These are phyloP conservation scores for Sporothrix phasma DNA, from an alignment of 2,329 filamentous ascomycete species.

Conservation along the genomic window DNA sequence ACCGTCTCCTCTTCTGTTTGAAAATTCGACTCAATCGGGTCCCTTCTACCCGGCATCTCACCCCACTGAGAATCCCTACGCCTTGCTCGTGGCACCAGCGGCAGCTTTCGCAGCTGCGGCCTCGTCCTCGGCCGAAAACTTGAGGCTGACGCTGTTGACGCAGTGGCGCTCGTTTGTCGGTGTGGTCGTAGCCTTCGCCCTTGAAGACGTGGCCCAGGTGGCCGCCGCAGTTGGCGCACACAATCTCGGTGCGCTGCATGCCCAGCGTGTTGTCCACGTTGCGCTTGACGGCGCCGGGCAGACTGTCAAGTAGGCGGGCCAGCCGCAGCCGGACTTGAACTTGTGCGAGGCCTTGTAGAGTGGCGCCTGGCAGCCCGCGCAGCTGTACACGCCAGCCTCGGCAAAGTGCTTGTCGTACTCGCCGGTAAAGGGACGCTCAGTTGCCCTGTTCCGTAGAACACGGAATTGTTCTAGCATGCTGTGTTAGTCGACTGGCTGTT, in stretches of 20 bases:
- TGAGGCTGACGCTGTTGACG: constrained; percentile 87
- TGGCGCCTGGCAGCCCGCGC: constrained; percentile 75
- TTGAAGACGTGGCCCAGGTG: constrained; percentile 89
- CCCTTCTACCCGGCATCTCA: too few relatives aligned
- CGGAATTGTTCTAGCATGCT: constrained; percentile 77
- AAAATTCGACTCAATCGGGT: too few relatives aligned
- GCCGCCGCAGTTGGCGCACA: constrained; percentile 88
- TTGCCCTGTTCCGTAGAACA: constrained; percentile 84
- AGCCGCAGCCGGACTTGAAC: constrained; percentile 92
- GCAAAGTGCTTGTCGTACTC: constrained; percentile 83
- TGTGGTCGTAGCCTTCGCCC: constrained; percentile 69
- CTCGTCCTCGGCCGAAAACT: constrained; percentile 57
- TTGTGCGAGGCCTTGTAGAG: constrained; percentile 92
- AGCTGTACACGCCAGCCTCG: constrained; percentile 67
- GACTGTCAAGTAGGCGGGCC: constrained; percentile 95
- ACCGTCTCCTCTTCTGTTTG: background rate
- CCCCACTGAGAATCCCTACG: background rate
- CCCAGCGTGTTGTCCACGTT: constrained; percentile 69
- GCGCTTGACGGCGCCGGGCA: constrained; percentile 80
- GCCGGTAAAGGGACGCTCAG: constrained; percentile 70
- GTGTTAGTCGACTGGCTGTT: constrained; percentile 12
- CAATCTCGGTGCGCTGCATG: constrained; percentile 84
- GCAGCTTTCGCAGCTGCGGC: constrained; percentile 1
- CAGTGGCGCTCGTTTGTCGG: constrained; percentile 96
- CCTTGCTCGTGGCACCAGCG: constrained; percentile 9